These are phyloP conservation scores for Moniliella sp. DNA, from an alignment of 1,284 basidiomycete species.

Conservation along the genomic window DNA sequence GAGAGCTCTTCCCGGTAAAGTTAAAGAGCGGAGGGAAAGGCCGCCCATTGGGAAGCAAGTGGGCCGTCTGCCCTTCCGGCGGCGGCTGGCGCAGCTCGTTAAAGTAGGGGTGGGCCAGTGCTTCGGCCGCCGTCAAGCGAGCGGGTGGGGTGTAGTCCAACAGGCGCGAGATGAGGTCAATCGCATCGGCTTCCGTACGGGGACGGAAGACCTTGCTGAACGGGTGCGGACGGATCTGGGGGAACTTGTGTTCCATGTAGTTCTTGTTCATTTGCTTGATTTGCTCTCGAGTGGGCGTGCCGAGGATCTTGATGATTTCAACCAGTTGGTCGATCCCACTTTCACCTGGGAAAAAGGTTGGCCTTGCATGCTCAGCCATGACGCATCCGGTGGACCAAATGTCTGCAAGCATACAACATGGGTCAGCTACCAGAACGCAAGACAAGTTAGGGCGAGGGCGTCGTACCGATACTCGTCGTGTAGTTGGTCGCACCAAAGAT, in stretches of 20 bases:
- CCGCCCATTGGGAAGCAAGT: slow-evolving; percentile 85
- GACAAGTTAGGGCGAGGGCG: slow-evolving; percentile 1
- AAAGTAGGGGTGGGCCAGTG: slow-evolving; percentile 75
- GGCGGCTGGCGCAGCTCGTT: slow-evolving; percentile 60
- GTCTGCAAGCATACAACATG: slow-evolving; percentile 37
- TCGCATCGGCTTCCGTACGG: slow-evolving; percentile 80
- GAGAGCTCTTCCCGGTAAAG: slow-evolving; percentile 92
- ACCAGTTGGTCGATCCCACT: slow-evolving; percentile 97
- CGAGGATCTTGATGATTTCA: slow-evolving; percentile 98
- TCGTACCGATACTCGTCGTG: slow-evolving; percentile 92
- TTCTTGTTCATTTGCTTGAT: slow-evolving; percentile 98
- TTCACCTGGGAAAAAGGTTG: slow-evolving; percentile 96
- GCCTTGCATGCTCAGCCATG: slow-evolving; percentile 97
- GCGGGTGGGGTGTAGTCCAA: slow-evolving; percentile 90
- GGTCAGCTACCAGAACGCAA: not conserved
- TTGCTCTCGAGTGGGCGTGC: slow-evolving; percentile 83
- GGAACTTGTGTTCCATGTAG: slow-evolving; percentile 99
- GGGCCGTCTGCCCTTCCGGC: slow-evolving; percentile 41
- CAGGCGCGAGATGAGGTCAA: slow-evolving; percentile 78
- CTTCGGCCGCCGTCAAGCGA: slow-evolving; percentile 72
- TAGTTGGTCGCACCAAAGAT: slow-evolving; percentile 99
- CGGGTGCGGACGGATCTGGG: slow-evolving; percentile 71
- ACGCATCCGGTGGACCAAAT: slow-evolving; percentile 99
- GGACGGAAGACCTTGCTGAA: slow-evolving; percentile 75
- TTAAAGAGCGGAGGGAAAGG: slow-evolving; percentile 83